Base-by-base conservation (phyloP, 2,329 filamentous ascomycete genomes). In the Mycosphaerella sp. region DNA sequence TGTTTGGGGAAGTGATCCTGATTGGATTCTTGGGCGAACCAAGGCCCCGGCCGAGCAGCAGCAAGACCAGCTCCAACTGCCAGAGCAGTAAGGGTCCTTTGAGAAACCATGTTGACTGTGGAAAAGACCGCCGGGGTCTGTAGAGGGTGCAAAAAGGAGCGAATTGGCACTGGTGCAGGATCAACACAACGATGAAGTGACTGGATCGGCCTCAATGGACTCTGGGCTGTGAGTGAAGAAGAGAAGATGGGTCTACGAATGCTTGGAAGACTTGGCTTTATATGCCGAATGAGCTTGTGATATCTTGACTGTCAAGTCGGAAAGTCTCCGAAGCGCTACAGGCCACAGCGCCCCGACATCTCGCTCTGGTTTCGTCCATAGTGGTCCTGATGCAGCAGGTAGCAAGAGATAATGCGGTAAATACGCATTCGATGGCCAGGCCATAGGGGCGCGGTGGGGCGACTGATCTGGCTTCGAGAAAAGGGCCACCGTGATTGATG, bases 51-150 rank as follows among this genome's bases (percentile, higher is more conserved):
- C 17, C 28, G 49, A 17, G 53, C 56, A 50, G 45, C 46, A 16
- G 53, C 52, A 8, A 59, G 43, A 49, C 56, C 54, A 54, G 54
- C 51, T 41, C 56, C 46, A 41, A 59, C 49, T 13, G 56, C 44
- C 36, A 56, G 47, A n/a, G 56, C 46, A 25, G 45, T 52, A 32
- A 59, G 14, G 8, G 47, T 54, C 49, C 50, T 59, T 30, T 55
- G 53, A 27, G 49, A 52, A 14, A 58, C 35, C 56, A 59, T 59
- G n/a, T 53, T 46, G 39, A 14, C n/a, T 34, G 30, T 13, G 25
- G 35, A 7, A 25, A 17, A 41, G n/a, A 49, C 45, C 45, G 41
- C 45, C 45, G 21, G 45, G 45, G 45, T 49, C 39, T 34, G 35
- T 43, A 41, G 45, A 21, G 41, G 43, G 37, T 25, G 14, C 40